Evolutionary conservation across 139 green algal genomes (phyloP), one percentile per base, ranked within the genome.

Genomic region (Bryopsis sp.): DNA sequence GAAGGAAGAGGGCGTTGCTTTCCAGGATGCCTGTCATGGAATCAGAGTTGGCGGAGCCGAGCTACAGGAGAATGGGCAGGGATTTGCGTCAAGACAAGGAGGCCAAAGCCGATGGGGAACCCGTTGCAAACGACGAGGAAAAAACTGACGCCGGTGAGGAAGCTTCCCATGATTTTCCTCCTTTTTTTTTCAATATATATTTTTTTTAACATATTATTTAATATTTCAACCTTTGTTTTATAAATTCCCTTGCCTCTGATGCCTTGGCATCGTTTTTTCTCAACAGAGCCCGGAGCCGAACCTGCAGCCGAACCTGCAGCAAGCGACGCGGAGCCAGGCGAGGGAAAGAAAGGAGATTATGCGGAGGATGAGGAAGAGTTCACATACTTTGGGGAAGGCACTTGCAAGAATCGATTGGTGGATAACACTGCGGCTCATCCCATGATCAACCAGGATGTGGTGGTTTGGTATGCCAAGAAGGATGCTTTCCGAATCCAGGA

Each of bases 381-480:
- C 43, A 65, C 4, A 39, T 7, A 47, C 58, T 46, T 46, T 6
- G 54, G 54, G 15, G 54, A n/a, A 47, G 59, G 59, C 6, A 39
- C 38, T 8, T 67, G 59, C 59, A 4, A 24, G 15, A 39, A 47
- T 39, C 24, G 7, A 11, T n/a, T 58, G 6, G 62, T 37, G 3
- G 32, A 24, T 5, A 35, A 34, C 15, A 7, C 62, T 11, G 37
- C 4, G 8, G 62, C 62, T 8, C 67, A 73, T 48, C 32, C 67
- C n/a, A 73, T 73, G 67, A 65, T 73, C 28, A 73, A 73, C 57
- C 67, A 73, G 43, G 67, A 73, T 48, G 48, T 73, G 48, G 29
- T 50, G 35, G 47, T 73, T 26, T 48, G 8, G n/a, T 64, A 50
- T 28, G 54, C 67, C 28, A 61, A 62, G 11, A 48, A 61, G 29